phyloP scores from a whole-genome alignment of 192 early-diverging fungal genomes.

The Umbelopsis vinacea region DNA sequence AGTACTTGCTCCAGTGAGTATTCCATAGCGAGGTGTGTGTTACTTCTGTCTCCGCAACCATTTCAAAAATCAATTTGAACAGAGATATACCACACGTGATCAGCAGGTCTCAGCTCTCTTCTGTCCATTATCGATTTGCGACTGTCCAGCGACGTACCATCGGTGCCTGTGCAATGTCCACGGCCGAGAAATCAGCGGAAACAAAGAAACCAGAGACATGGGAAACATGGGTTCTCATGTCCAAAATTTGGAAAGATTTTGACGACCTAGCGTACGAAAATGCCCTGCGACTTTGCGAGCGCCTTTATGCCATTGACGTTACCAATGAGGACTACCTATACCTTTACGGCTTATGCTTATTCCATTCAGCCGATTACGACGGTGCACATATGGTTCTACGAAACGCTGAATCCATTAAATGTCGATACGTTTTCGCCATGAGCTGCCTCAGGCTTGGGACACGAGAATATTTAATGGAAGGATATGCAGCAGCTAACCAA shows the following conservation, averaged over 20 bases:
- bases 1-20: constrained; percentile 1
- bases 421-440: constrained; percentile 32
- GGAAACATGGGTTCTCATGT: constrained; percentile 34
- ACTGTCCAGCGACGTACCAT: neutral
- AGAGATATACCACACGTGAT: neutral
- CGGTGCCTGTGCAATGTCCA: constrained; percentile 24
- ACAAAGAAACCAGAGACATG: constrained; percentile 16
- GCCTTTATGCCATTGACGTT: constrained; percentile 35
- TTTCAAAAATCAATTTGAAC: neutral
- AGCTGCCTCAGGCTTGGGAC: constrained; percentile 32
- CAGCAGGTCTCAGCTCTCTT: neutral
- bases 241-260: constrained; percentile 28
- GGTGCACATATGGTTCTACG: constrained; percentile 22
- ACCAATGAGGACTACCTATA: constrained; percentile 30
- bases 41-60: too few relatives aligned
- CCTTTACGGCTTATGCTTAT: constrained; percentile 32
- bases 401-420: constrained; percentile 17
- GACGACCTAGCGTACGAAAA: constrained; percentile 31
- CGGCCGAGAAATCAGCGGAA: constrained; percentile 19
- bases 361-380: constrained; percentile 25
- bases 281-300: constrained; percentile 30
- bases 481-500: constrained; percentile 8
- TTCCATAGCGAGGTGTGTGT: constrained; percentile 2
- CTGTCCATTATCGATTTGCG: neutral
- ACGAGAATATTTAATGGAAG: constrained; percentile 14